Base-by-base conservation (phyloP, 208 protist genomes). In the Acanthamoeba castellanii region DNA sequence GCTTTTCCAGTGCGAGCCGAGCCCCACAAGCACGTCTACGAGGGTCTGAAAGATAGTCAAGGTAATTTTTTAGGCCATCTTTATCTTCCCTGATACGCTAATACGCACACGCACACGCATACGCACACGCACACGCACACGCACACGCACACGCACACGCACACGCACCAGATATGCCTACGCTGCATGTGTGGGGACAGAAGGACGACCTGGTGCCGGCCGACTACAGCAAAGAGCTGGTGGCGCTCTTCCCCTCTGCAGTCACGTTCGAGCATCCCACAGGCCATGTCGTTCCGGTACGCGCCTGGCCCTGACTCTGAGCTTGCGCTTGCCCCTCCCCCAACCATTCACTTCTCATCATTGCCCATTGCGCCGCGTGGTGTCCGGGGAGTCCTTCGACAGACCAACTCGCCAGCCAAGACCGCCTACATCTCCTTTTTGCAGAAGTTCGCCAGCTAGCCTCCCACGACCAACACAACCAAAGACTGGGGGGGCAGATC, bases 401-500 rank as follows among this genome's bases (percentile, higher is more conserved):
- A 78, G 70, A 78, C 70, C 70, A 78, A 78, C 70, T 7, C 70
- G 13, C 70, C 70, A n/a, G 70, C 70, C 27, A 47, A 78, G 70
- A 34, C 32, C 34, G 70, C 70, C 70, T 78, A 78, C 32, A 3
- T 78, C 70, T 78, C 70, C 70, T 45, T 45, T n/a, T 47, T 42
- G 37, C 37, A 42, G 37, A 42, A 42, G 37, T 42, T 42, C 3
- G 37, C 3, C 37, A 42, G 37, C 37, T 42, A 42, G 37, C 37
- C 37, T 42, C 37, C 37, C n/a, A n/a, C n/a, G n/a, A n/a, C 37
- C 3, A 42, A 42, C 2, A 42, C 37, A 42, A 1, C 1, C 37
- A 42, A 42, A 42, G 37, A 42, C 37, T 42, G 37, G 37, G n/a
- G n/a, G n/a, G n/a, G n/a, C n/a, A n/a, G n/a, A n/a, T n/a, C n/a